These are phyloP conservation scores for Anthracocystis panici-leucophaei DNA, from an alignment of 1,284 basidiomycete genomes.

Conservation along the genomic window DNA sequence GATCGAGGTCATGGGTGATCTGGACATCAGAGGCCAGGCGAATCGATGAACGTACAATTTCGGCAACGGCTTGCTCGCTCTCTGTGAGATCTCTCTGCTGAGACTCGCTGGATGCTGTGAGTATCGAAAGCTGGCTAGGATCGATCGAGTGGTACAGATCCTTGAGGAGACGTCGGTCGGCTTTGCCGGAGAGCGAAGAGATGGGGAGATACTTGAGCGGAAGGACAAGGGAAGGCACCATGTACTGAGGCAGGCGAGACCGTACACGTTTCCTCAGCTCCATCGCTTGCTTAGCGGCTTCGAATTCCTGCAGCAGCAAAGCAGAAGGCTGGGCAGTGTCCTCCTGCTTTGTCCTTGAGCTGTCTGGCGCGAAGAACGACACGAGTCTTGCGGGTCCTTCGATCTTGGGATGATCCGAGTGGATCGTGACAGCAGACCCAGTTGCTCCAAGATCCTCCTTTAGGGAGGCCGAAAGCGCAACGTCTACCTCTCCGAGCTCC, in stretches of 20 bases:
- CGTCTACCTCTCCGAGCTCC: conserved; percentile 64
- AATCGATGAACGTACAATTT: conserved; percentile 19
- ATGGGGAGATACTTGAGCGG: conserved; percentile 54
- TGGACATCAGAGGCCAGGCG: conserved; percentile 20
- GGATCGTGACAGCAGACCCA: conserved; percentile 45
- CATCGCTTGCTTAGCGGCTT: conserved; percentile 9
- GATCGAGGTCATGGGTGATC: conserved; percentile 27
- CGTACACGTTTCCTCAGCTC: conserved; percentile 35
- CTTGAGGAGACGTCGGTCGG: conserved; percentile 47
- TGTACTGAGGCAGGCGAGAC: conserved; percentile 55
- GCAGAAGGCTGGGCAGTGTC: conserved; percentile 7
- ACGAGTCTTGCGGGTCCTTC: conserved; percentile 47
- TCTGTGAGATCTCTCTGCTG: conserved; percentile 23
- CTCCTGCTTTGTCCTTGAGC: conserved; percentile 16
- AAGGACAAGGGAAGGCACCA: conserved; percentile 60
- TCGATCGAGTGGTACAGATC: conserved; percentile 38
- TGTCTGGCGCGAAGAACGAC: conserved; percentile 42
- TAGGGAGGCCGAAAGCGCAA: conserved; percentile 25
- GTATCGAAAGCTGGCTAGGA: conserved; percentile 3
- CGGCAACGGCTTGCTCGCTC: conserved; percentile 39
- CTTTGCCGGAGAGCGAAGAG: conserved; percentile 61
- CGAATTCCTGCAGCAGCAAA: conserved; percentile 12
- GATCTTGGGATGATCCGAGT: conserved; percentile 44
- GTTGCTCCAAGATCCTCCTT: conserved; percentile 11
- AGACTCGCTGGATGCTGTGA: conserved; percentile 5